Evolutionary conservation across 345 rosid genomes (phyloP).

Genomic region (Hibiscus trionum): DNA sequence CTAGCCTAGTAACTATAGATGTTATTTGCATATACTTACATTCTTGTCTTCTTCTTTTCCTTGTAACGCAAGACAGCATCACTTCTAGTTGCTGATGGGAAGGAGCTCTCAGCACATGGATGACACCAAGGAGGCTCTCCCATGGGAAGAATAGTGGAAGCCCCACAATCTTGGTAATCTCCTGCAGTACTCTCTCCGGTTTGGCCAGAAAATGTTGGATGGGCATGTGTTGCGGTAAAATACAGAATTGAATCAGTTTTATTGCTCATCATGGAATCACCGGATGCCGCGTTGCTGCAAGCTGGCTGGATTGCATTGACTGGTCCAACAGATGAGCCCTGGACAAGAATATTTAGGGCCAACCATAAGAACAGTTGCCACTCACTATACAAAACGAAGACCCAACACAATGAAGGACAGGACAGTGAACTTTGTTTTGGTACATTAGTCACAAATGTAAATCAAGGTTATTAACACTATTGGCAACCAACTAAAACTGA

Average conservation of each 20-base stretch:
- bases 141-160: constrained; percentile 60
- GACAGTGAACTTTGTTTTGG: background rate
- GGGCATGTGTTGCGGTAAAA: constrained; percentile 44
- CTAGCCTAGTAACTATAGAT: background rate
- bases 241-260: constrained; percentile 84
- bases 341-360: constrained; percentile 7
- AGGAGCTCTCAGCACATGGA: constrained; percentile 51
- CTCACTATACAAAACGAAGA: background rate
- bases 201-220: constrained; percentile 82
- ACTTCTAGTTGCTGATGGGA: constrained; percentile 53
- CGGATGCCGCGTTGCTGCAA: constrained; percentile 75
- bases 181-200: constrained; percentile 77
- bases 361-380: constrained; percentile 2
- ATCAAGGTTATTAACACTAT: background rate
- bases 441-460: background rate
- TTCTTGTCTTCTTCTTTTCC: constrained; percentile 93
- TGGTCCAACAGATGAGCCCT: constrained; percentile 52
- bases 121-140: constrained; percentile 94
- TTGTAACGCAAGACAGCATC: constrained; percentile 90
- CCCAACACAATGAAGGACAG: background rate
- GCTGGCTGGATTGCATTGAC: constrained; percentile 56
- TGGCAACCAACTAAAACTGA: background rate
- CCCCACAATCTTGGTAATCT: constrained; percentile 92
- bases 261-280: constrained; percentile 75
- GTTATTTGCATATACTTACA: constrained; percentile 42